Conservation (phyloP, 805 yeast species). For the Saccharomycopsis sp. region DNA sequence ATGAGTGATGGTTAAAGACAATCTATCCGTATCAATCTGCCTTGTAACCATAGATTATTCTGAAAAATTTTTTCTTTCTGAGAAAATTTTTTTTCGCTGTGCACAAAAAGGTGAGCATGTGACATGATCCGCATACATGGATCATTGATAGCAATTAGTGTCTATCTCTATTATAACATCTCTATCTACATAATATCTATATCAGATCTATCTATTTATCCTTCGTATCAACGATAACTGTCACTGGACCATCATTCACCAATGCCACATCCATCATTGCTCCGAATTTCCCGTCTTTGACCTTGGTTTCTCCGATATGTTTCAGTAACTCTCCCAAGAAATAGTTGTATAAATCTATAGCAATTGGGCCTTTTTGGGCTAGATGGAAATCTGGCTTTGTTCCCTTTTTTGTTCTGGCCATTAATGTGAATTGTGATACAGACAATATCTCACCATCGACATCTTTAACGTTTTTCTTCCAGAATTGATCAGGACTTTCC, state of each 20-base stretch:
- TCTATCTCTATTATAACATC: too few species aligned
- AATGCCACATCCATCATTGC: slow-evolving; percentile 95
- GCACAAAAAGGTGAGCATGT: neutral
- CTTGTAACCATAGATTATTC: too few species aligned
- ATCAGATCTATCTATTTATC: too few species aligned
- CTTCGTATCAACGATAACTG: slow-evolving; percentile 15
- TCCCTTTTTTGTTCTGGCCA: slow-evolving; percentile 82
- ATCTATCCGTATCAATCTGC: too few species aligned
- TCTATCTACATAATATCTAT: too few species aligned
- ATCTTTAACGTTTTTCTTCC: slow-evolving; percentile 70
- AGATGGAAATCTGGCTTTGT: slow-evolving; percentile 91
- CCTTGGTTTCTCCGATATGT: slow-evolving; percentile 56
- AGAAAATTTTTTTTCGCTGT: neutral
- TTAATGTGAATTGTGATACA: slow-evolving; percentile 88
- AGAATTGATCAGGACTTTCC: slow-evolving; percentile 50
- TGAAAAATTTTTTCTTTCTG: neutral
- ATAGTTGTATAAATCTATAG: slow-evolving; percentile 37
- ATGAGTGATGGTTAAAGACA: neutral
- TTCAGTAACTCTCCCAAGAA: slow-evolving; percentile 43
- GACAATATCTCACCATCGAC: slow-evolving; percentile 68
- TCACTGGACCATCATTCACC: slow-evolving; percentile 51
- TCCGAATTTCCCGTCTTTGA: slow-evolving; percentile 87
- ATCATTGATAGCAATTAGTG: too few species aligned
- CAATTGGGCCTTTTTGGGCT: slow-evolving; percentile 76
- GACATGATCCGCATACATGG: neutral